phyloP scores from a whole-genome alignment of 345 rosid genomes.

The Eucalyptus cloeziana region DNA sequence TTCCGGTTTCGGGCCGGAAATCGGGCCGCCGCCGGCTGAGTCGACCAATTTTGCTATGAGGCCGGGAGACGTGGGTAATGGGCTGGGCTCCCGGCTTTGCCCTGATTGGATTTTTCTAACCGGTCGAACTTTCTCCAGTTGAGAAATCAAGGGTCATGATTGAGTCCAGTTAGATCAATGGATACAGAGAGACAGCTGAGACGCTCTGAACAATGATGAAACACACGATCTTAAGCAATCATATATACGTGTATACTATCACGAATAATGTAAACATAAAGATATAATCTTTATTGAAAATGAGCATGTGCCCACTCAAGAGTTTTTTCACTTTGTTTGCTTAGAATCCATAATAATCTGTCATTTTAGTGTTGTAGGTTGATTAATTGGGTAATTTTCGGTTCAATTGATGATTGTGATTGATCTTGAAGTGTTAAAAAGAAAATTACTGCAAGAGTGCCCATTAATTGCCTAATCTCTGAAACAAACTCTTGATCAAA shows the following conservation, averaged over 20 bases:
- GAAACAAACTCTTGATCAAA: fast-evolving
- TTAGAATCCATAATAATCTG: background rate
- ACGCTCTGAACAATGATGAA: background rate
- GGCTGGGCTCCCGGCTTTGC: background rate
- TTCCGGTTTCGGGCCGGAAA: background rate
- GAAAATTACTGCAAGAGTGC: background rate
- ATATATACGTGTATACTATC: background rate
- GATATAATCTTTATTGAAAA: fast-evolving
- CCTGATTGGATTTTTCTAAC: background rate
- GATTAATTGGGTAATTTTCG: background rate
- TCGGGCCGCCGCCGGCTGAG: background rate
- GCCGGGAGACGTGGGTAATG: background rate
- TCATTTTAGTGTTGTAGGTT: fast-evolving
- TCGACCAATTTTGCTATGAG: background rate
- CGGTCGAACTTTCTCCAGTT: background rate
- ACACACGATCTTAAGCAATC: background rate
- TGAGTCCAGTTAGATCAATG: background rate
- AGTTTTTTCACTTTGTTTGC: fast-evolving
- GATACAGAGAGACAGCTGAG: background rate
- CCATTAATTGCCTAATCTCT: background rate
- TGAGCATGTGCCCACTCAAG: background rate
- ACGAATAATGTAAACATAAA: background rate
- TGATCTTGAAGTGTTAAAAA: background rate
- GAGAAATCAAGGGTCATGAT: background rate
- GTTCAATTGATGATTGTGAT: background rate